Evolutionary conservation across 495 filamentous ascomycete species (phyloP).

Genomic region (Pyronema omphalodes): DNA sequence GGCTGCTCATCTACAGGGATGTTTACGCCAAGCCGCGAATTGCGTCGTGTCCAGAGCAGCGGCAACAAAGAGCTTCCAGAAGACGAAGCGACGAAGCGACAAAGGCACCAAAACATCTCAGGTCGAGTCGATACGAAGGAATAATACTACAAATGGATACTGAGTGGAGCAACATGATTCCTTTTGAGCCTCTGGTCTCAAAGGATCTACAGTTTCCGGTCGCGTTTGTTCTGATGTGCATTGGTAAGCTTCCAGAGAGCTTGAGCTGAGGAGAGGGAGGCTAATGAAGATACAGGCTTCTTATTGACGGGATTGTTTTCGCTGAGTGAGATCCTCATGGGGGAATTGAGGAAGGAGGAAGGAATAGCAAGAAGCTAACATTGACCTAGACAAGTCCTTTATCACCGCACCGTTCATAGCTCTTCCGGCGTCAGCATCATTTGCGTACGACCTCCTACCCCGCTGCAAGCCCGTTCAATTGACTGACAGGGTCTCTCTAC

Average conservation of each 20-base stretch:
- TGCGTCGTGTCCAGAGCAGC: too few relatives aligned
- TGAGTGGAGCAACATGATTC: constrained; percentile 29
- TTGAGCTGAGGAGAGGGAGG: constrained; percentile 62
- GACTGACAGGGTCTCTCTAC: constrained; percentile 1
- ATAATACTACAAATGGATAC: constrained; percentile 12
- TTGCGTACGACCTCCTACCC: constrained; percentile 47
- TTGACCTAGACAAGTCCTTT: constrained; percentile 62
- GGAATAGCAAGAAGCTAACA: neutral
- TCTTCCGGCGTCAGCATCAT: constrained; percentile 66
- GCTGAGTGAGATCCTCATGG: constrained; percentile 7
- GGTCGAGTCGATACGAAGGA: too few relatives aligned
- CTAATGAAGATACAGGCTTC: constrained; percentile 10
- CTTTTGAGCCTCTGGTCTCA: constrained; percentile 60
- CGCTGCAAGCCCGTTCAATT: neutral
- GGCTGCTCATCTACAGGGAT: too few relatives aligned
- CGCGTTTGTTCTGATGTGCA: constrained; percentile 56
- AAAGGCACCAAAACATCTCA: too few relatives aligned
- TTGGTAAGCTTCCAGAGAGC: constrained; percentile 42
- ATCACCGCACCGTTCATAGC: constrained; percentile 58
- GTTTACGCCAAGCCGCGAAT: too few relatives aligned
- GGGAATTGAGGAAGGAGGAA: too few relatives aligned
- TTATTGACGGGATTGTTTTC: constrained; percentile 21
- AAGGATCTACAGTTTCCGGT: constrained; percentile 73
- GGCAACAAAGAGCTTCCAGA: too few relatives aligned
- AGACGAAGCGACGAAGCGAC: neutral